Evolutionary conservation across 208 protist genomes (phyloP), one percentile per base, ranked within the genome.

Genomic region (Angomonas deanei): DNA sequence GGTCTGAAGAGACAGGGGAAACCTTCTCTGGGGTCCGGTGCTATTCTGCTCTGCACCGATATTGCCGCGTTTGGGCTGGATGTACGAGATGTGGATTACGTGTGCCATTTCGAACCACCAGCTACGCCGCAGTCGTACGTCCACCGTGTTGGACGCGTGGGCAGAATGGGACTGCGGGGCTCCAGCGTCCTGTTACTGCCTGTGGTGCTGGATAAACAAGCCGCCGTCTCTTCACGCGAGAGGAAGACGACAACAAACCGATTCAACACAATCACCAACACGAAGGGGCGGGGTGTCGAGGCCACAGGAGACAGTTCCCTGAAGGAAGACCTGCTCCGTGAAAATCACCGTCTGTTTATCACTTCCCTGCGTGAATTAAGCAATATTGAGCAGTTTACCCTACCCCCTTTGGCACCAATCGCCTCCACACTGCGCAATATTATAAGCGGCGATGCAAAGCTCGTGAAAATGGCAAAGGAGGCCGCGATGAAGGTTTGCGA

Each of bases 21-120:
- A 28, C 68, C 78, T 0, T 59, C 52, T 17, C 76, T 84, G 67
- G 88, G 88, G 21, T 76, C 71, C 6, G 89, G 89, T 8, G 85
- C 87, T 21, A 84, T 97, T 69, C 71, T 97, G 23, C 79, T 97
- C 1, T 95, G 87, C 70, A 97, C 91, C 19, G 87, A 97, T 65
- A 76, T 93, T 32, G 83, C 84, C 32, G 91, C 91, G 56, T 94
- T 94, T 49, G 91, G 91, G 2, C 68, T 97, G 11, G 91, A 97
- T 54, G 86, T 97, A 19, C 86, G 91, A 28, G 88, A 97, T 75
- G 88, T 97, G 17, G 88, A 94, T 70, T 97, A 97, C 48, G 91
- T 97, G 10, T 92, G 91, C 68, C 91, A 95, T 68, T 94, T 95
- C 71, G 88, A 97, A 64, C 84, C 85, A 2, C 91, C 91, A 5